Conservation (phyloP, 306 rosid genomes). For the Rosa rugosa region DNA sequence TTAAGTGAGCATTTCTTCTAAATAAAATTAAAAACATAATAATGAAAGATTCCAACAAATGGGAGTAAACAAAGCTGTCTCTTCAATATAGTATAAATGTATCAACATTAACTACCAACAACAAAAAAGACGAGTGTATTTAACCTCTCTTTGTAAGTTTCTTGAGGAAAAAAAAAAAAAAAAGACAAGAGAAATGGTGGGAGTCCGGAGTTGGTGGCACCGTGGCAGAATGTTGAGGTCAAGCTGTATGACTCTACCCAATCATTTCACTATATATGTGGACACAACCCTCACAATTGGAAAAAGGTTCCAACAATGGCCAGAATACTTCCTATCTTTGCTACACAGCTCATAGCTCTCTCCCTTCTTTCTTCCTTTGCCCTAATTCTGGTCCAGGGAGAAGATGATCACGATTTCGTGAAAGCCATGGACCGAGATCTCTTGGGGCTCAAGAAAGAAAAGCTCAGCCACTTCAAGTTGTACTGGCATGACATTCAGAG, state of each 20-base stretch:
- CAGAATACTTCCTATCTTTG: constrained; percentile 19
- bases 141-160: no score
- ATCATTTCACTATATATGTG: constrained; percentile 2
- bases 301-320: constrained; percentile 25
- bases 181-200: neutral
- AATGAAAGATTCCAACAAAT: no score
- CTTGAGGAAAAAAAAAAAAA: neutral
- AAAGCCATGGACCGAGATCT: constrained; percentile 23
- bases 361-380: constrained; percentile 22
- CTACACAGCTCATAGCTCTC: constrained; percentile 18
- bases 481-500: constrained; percentile 47
- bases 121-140: no score
- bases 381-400: neutral
- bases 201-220: neutral
- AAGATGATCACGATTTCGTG: constrained; percentile 23
- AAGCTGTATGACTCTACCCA: neutral
- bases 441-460: constrained; percentile 37
- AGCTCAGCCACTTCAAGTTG: constrained; percentile 48
- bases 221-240: neutral
- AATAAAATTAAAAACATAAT: no score
- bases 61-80: no score
- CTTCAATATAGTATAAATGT: no score
- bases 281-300: neutral
- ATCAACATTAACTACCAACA: no score
- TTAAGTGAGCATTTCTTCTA: no score